phyloP scores from a whole-genome alignment of 108 stramenopile species.

The Hondaea fermentalgiana region DNA sequence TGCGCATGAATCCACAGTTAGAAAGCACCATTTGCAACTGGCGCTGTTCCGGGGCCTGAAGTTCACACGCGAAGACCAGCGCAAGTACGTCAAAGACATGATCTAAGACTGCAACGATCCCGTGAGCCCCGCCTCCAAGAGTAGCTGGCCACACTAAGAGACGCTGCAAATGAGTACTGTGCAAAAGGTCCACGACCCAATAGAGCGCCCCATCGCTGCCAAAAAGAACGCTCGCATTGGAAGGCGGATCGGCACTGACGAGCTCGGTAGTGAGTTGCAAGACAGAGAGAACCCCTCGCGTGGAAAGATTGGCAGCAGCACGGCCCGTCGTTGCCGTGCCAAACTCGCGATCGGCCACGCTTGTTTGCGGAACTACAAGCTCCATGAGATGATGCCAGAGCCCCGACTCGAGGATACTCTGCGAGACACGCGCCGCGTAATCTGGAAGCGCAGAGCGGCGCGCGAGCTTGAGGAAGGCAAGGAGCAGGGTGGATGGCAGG shows the following conservation, averaged over 20 bases:
- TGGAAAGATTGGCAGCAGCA: background rate
- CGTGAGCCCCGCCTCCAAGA: background rate
- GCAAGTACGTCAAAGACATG: background rate
- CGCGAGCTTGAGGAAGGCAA: background rate
- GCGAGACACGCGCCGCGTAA: background rate
- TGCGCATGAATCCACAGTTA: background rate
- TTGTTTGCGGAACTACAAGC: background rate
- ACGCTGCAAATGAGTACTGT: background rate
- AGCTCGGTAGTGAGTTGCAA: background rate
- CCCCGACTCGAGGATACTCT: background rate
- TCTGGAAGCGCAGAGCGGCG: background rate
- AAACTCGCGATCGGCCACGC: background rate
- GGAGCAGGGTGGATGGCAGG: background rate
- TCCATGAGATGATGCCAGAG: background rate
- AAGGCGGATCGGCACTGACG: background rate
- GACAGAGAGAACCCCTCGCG: background rate
- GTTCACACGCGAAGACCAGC: background rate
- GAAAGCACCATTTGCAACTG: background rate
- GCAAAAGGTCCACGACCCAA: constrained; percentile 13
- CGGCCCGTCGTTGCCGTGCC: background rate
- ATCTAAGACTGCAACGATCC: background rate
- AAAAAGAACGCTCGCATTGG: background rate
- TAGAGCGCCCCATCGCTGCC: background rate
- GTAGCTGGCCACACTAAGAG: background rate
- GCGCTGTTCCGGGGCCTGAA: background rate